Percentiles rank a stretch among this genome's conserved stretches.
These are phyloP conservation scores for Plasmodium knowlesi DNA, from an alignment of 169 alveolate genomes.

Conservation along the genomic window DNA sequence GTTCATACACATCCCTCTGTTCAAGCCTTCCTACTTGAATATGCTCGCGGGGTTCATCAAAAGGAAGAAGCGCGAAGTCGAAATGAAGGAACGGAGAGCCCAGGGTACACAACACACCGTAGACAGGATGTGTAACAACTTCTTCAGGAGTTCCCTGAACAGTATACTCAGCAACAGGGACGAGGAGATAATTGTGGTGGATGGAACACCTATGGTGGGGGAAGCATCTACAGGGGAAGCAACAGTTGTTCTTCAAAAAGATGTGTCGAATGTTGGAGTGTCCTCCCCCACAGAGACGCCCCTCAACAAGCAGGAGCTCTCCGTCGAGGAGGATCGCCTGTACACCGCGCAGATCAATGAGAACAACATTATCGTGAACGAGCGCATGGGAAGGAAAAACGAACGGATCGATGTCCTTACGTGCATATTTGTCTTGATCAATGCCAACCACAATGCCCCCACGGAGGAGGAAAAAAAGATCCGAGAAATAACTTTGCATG, in stretches of 20 bases:
- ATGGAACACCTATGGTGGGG: too few species aligned
- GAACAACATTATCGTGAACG: background rate
- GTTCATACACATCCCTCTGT: slow-evolving; percentile 21
- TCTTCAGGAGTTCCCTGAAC: slow-evolving; percentile 60
- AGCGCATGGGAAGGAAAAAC: background rate
- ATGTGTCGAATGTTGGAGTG: background rate
- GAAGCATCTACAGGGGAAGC: too few species aligned
- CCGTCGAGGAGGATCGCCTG: background rate
- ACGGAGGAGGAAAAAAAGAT: slow-evolving; percentile 56
- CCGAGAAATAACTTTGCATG: slow-evolving; percentile 45
- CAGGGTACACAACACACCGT: slow-evolving; percentile 26
- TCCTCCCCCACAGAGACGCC: background rate
- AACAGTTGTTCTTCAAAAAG: too few species aligned
- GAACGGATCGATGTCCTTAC: background rate
- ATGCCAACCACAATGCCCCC: background rate
- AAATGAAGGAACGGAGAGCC: background rate
- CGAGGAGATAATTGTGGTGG: background rate
- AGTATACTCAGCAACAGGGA: slow-evolving; percentile 12
- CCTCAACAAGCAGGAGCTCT: background rate
- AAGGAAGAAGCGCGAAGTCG: slow-evolving; percentile 9
- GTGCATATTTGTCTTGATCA: slow-evolving; percentile 36
- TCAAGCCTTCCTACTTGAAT: slow-evolving; percentile 51
- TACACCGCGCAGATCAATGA: background rate
- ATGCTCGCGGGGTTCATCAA: slow-evolving; percentile 6
- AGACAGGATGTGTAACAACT: slow-evolving; percentile 56